These are phyloP conservation scores for Diaporthe humulicola DNA, from an alignment of 2,329 filamentous ascomycete species.

Conservation along the genomic window DNA sequence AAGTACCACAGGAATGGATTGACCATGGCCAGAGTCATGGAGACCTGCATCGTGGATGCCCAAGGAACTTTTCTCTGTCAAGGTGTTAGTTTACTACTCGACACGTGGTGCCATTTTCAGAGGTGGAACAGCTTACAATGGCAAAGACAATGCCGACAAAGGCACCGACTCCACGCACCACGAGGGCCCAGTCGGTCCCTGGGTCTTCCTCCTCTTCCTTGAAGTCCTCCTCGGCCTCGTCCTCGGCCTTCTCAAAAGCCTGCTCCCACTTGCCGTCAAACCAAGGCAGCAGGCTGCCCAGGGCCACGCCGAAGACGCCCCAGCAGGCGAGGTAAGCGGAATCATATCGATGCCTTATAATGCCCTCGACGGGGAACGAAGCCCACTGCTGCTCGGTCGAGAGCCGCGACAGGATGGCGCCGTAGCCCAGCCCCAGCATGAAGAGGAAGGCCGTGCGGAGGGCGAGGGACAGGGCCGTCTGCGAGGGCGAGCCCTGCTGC, in stretches of 20 bases:
- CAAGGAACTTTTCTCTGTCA: conserved; percentile 86
- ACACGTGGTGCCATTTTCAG: conserved; percentile 12
- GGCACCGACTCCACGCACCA: conserved; percentile 69
- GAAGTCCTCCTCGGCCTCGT: conserved; percentile 49
- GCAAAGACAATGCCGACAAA: conserved; percentile 74
- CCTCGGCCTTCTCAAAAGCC: conserved; percentile 52
- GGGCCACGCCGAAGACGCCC: conserved; percentile 81
- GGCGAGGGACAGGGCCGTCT: conserved; percentile 62
- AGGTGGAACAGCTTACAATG: conserved; percentile 75
- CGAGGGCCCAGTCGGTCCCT: conserved; percentile 79
- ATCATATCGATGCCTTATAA: conserved; percentile 58
- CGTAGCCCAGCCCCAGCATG: conserved; percentile 84
- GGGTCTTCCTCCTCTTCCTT: conserved; percentile 50
- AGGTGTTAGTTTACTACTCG: not conserved
- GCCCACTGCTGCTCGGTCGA: conserved; percentile 77
- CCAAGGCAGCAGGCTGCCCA: conserved; percentile 87
- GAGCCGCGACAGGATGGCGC: conserved; percentile 82
- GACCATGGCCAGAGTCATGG: conserved; percentile 86
- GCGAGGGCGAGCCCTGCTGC: conserved; percentile 42
- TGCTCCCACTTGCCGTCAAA: conserved; percentile 83
- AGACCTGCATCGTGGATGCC: conserved; percentile 95
- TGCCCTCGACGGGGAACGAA: conserved; percentile 68
- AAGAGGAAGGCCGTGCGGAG: conserved; percentile 78
- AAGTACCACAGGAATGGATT: conserved; percentile 98
- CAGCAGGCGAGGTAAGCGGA: conserved; percentile 83